Evolutionary conservation across 306 rosid species (phyloP).

Genomic region (Morella rubra): DNA sequence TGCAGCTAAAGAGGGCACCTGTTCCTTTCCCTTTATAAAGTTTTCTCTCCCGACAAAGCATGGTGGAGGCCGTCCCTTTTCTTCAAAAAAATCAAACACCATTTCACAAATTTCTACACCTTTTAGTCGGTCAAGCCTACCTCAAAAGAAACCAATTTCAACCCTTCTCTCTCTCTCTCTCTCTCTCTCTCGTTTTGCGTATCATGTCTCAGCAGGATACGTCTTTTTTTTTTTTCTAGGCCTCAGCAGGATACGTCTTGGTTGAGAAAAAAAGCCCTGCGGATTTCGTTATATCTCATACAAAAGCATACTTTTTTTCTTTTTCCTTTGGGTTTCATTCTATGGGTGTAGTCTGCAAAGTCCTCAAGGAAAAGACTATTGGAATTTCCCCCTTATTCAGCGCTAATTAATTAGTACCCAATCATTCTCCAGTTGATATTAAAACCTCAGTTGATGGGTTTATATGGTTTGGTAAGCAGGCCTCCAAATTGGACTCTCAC

Average conservation of each 20-base stretch:
- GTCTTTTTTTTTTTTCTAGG: too few relatives aligned
- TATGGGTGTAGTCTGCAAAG: not conserved
- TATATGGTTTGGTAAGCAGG: not conserved
- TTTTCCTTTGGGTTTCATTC: not conserved
- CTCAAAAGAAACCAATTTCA: constrained; percentile 39
- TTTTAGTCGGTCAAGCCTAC: constrained; percentile 48
- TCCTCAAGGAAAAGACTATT: constrained; percentile 8
- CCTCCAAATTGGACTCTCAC: constrained; percentile 23
- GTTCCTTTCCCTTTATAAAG: constrained; percentile 20
- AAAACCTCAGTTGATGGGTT: not conserved
- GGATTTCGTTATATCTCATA: constrained; percentile 4
- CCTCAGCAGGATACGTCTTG: not conserved
- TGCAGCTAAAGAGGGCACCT: constrained; percentile 24
- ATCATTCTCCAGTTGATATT: constrained; percentile 19
- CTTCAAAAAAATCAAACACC: constrained; percentile 38
- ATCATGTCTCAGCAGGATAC: not conserved
- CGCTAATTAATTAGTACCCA: not conserved
- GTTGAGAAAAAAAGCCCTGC: constrained; percentile 16
- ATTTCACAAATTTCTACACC: constrained; percentile 19
- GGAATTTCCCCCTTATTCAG: not conserved
- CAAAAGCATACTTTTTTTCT: not conserved
- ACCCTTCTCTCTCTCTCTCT: constrained; percentile 18
- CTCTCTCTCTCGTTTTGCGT: constrained; percentile 24
- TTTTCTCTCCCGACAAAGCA: constrained; percentile 52
- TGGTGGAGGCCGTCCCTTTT: constrained; percentile 56